Base-by-base conservation (phyloP, 441 rosid species). In the Erodium texanum region DNA sequence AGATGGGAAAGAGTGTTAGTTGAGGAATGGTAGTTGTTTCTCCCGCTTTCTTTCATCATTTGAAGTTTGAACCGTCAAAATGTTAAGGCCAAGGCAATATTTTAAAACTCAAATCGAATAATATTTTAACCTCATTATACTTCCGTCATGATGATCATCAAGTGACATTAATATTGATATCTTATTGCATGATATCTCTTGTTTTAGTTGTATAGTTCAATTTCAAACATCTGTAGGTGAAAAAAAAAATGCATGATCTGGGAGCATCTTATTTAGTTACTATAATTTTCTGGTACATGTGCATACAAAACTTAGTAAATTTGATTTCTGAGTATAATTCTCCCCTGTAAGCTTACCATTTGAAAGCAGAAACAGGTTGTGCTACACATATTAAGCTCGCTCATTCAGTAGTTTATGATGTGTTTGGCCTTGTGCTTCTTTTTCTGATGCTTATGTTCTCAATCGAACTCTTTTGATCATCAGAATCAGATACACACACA, bases 21-120 rank as follows among this genome's bases (percentile, higher is more conserved):
- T 73, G 74, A 66, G 68, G 86, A 80, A 74, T 61, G 83, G 77
- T 76, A 74, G 86, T 66, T 83, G 59, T 34, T 70, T 64, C 16
- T 41, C 45, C 34, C 34, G 29, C 59, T 16, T 8, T 2, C 20
- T 7, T n/a, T 29, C 43, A 64, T 66, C 62, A 24, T 14, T 24
- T 12, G 56, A 18, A 24, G 24, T 66, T 64, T 72, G 69, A 65
- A 62, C 56, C 11, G 12, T 67, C 43, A 58, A 67, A 34, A 20
- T 62, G 32, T 3, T 66, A 50, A 32, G 68, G 29, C 45, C 11
- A 41, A 24, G 22, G 65, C 69, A 38, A 66, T 56, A 19, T 52
- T 59, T 61, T 27, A 4, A 7, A 45, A 54, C 22, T 38, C 2
- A 67, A 69, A 48, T 45, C 18, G 14, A 69, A 54, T 69, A 16